Conservation (phyloP, 192 early-diverging fungal species). For the Backusella liffmaniae region DNA sequence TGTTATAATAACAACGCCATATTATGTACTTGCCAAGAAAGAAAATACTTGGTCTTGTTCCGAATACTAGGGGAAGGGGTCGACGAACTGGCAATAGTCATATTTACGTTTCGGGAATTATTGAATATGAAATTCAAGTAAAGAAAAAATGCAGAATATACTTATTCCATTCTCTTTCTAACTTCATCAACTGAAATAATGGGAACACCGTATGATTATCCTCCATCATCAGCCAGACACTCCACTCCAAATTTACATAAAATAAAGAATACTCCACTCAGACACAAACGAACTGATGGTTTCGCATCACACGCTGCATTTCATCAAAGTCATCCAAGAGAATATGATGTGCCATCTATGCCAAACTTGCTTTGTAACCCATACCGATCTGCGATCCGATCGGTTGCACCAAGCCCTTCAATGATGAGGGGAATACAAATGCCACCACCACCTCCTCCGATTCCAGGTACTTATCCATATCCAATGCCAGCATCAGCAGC, state of each 20-base stretch:
- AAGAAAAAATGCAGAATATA: background rate
- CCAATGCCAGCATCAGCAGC: background rate
- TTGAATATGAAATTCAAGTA: conserved; percentile 3
- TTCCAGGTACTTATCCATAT: background rate
- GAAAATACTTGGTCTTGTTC: background rate
- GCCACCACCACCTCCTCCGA: background rate
- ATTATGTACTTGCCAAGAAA: background rate
- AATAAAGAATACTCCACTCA: background rate
- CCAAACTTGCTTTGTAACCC: conserved; percentile 2
- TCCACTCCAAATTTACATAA: conserved; percentile 1
- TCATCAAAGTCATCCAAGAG: background rate
- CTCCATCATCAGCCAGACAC: background rate
- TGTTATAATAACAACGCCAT: background rate
- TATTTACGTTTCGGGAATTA: conserved; percentile 6
- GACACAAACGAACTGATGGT: background rate
- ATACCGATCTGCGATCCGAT: background rate
- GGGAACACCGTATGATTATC: background rate
- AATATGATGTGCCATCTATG: background rate
- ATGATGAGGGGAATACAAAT: background rate
- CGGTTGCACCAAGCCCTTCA: background rate
- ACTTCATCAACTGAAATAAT: background rate
- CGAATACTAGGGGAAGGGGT: background rate
- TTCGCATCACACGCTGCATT: background rate
- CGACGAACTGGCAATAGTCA: background rate
- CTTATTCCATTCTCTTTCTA: background rate